These are phyloP conservation scores for Sugiyamaella novakii DNA, from an alignment of 1,139 yeast genomes.

Conservation along the genomic window DNA sequence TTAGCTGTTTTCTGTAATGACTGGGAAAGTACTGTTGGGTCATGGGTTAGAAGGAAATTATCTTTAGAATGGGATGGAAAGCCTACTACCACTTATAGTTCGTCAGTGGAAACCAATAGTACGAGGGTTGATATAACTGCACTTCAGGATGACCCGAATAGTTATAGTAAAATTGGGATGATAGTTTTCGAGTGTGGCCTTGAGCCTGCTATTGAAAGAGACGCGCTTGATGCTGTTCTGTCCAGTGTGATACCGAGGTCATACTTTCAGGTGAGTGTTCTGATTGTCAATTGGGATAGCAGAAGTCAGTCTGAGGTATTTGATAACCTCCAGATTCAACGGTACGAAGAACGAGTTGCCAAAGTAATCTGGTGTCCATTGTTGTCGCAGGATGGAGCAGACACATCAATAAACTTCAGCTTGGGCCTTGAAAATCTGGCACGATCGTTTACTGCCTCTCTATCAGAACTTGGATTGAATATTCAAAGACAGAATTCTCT, in stretches of 20 bases:
- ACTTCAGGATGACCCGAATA: slow-evolving; percentile 29
- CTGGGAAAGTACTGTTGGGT: slow-evolving; percentile 38
- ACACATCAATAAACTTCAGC: slow-evolving; percentile 14
- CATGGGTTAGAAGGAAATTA: slow-evolving; percentile 39
- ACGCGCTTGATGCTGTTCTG: slow-evolving; percentile 28
- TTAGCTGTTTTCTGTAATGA: slow-evolving; percentile 33
- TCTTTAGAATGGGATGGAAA: slow-evolving; percentile 30
- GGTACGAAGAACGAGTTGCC: background rate
- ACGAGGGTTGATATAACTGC: slow-evolving; percentile 28
- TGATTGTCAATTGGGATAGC: slow-evolving; percentile 25
- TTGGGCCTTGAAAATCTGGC: slow-evolving; percentile 14
- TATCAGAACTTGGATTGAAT: slow-evolving; percentile 11
- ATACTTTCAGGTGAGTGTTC: slow-evolving; percentile 22
- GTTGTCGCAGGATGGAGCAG: background rate
- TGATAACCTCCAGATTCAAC: slow-evolving; percentile 3
- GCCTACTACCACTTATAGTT: slow-evolving; percentile 16
- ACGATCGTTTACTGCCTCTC: slow-evolving; percentile 15
- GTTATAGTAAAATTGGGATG: slow-evolving; percentile 32
- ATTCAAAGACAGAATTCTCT: slow-evolving; percentile 15
- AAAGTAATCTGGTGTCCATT: slow-evolving; percentile 10
- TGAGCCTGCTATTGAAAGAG: slow-evolving; percentile 22
- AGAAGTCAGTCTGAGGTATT: slow-evolving; percentile 14
- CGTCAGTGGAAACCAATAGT: slow-evolving; percentile 17
- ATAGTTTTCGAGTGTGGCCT: slow-evolving; percentile 37
- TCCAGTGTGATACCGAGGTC: slow-evolving; percentile 21